Percentiles rank a stretch among this genome's conserved stretches.
These are phyloP conservation scores for Candida dajiaensis DNA, from an alignment of 805 yeast species.

Conservation along the genomic window DNA sequence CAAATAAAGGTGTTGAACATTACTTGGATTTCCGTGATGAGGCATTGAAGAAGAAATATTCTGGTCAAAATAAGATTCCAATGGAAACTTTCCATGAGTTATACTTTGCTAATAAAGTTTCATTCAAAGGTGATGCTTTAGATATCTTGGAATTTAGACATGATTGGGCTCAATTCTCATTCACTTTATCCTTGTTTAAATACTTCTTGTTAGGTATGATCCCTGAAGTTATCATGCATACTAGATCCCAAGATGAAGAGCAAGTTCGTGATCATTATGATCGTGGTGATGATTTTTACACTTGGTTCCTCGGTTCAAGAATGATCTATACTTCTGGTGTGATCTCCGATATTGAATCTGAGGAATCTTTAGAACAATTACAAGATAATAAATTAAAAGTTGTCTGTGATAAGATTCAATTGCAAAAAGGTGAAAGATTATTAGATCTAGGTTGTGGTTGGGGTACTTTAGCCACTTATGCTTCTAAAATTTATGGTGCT, in stretches of 20 bases:
- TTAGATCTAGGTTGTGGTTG: slow-evolving; percentile 93
- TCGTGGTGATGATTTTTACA: slow-evolving; percentile 92
- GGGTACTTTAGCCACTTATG: slow-evolving; percentile 88
- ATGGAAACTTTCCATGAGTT: slow-evolving; percentile 90
- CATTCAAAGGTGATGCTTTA: slow-evolving; percentile 81
- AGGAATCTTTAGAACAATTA: slow-evolving; percentile 70
- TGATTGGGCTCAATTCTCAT: slow-evolving; percentile 83
- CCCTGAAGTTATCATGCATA: slow-evolving; percentile 89
- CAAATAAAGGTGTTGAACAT: slow-evolving; percentile 70
- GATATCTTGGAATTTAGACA: slow-evolving; percentile 83
- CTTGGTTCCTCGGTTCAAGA: slow-evolving; percentile 92
- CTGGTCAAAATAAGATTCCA: slow-evolving; percentile 74
- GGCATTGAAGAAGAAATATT: slow-evolving; percentile 60
- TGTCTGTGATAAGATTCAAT: slow-evolving; percentile 81
- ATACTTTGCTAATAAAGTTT: slow-evolving; percentile 76
- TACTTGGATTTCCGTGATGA: slow-evolving; percentile 79
- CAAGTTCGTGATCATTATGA: slow-evolving; percentile 95
- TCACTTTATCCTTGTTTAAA: slow-evolving; percentile 70
- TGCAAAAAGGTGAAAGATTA: slow-evolving; percentile 65
- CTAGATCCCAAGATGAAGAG: slow-evolving; percentile 92
- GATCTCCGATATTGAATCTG: slow-evolving; percentile 60
- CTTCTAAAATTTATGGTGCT: slow-evolving; percentile 79
- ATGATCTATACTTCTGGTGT: slow-evolving; percentile 91
- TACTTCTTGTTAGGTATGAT: slow-evolving; percentile 83
- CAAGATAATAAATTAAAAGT: slow-evolving; percentile 87